These are phyloP conservation scores for Amniculicola lignicola DNA, from an alignment of 495 filamentous ascomycete genomes.

Conservation along the genomic window DNA sequence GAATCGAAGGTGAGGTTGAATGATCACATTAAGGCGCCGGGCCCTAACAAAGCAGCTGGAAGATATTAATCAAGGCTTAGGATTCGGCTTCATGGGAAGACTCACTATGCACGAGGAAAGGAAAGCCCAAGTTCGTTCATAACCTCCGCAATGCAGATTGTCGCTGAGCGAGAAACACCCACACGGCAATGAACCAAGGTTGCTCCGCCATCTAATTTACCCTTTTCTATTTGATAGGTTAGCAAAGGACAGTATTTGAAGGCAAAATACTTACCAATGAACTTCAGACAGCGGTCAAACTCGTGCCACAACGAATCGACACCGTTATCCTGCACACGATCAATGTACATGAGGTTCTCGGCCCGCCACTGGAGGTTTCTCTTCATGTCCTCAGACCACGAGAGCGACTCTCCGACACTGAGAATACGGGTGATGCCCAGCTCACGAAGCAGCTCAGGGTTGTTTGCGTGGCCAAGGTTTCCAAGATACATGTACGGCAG, in stretches of 20 bases:
- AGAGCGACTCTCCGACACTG: slow-evolving; percentile 87
- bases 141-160: slow-evolving; percentile 97
- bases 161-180: slow-evolving; percentile 89
- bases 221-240: slow-evolving; percentile 34
- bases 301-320: slow-evolving; percentile 87
- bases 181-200: slow-evolving; percentile 96
- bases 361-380: slow-evolving; percentile 65
- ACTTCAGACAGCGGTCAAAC: slow-evolving; percentile 81
- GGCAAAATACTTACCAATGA: slow-evolving; percentile 74
- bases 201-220: slow-evolving; percentile 69
- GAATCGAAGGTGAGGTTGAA: slow-evolving; percentile 68
- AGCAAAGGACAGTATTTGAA: too few relatives aligned
- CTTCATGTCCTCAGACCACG: slow-evolving; percentile 61
- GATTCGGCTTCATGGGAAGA: slow-evolving; percentile 10
- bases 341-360: slow-evolving; percentile 73
- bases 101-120: slow-evolving; percentile 85
- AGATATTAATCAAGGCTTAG: neutral
- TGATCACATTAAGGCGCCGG: slow-evolving; percentile 74
- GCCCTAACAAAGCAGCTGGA: slow-evolving; percentile 85
- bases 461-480: slow-evolving; percentile 89
- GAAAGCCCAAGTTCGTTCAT: slow-evolving; percentile 78
- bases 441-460: slow-evolving; percentile 71
- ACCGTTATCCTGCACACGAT: slow-evolving; percentile 91
- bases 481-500: slow-evolving; percentile 95
- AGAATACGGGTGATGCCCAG: slow-evolving; percentile 85